Conservation (phyloP, 1,284 basidiomycete genomes). For the Ganoderma multipileum region DNA sequence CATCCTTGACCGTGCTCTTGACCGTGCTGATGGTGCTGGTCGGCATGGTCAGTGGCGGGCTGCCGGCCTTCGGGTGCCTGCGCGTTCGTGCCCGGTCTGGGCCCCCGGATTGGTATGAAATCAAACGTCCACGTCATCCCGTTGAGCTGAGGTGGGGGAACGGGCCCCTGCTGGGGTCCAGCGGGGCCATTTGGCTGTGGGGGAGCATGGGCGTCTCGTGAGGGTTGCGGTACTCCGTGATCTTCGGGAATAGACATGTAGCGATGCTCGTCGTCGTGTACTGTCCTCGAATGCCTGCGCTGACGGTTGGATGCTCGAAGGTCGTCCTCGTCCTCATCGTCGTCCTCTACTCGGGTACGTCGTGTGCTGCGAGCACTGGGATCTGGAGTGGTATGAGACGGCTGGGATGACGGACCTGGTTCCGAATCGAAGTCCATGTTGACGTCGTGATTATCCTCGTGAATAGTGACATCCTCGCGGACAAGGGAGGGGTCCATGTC, state of each 20-base stretch:
- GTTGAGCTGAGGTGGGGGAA: slow-evolving; percentile 23
- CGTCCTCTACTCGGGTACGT: slow-evolving; percentile 39
- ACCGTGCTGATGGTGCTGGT: slow-evolving; percentile 8
- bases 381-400: slow-evolving; percentile 9
- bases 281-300: slow-evolving; percentile 33
- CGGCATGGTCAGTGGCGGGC: slow-evolving; percentile 9
- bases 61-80: slow-evolving; percentile 9
- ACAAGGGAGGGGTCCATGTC: not conserved
- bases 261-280: slow-evolving; percentile 22
- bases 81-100: not conserved
- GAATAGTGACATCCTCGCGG: not conserved
- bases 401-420: slow-evolving; percentile 3
- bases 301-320: slow-evolving; percentile 40
- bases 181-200: slow-evolving; percentile 9
- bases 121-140: slow-evolving; percentile 34
- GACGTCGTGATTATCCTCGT: slow-evolving; percentile 22
- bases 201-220: slow-evolving; percentile 9
- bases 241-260: slow-evolving; percentile 30
- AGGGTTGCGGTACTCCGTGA: slow-evolving; percentile 27
- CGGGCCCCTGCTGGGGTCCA: slow-evolving; percentile 10
- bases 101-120: slow-evolving; percentile 23
- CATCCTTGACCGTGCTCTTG: slow-evolving; percentile 10
- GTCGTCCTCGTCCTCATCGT: slow-evolving; percentile 35
- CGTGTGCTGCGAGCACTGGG: slow-evolving; percentile 23
- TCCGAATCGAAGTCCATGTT: slow-evolving; percentile 15